A percentile compares a stretch with the other conserved stretches of the same genome.
Evolutionary conservation across 306 rosid genomes (phyloP).

Genomic region (Gastrolobium bilobum): DNA sequence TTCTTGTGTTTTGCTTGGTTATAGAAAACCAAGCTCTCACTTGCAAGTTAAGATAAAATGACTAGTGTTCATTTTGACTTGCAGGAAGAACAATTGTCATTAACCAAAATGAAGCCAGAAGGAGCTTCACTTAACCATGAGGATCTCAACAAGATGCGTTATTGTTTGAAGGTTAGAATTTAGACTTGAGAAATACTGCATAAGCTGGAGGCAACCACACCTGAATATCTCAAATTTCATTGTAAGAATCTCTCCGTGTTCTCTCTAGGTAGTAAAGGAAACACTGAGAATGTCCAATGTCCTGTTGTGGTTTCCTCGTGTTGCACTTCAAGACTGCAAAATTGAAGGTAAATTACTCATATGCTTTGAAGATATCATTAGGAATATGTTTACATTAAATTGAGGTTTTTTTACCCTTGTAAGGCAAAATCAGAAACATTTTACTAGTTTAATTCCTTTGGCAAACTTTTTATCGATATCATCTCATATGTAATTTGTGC

Average conservation of each 20-base stretch:
- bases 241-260: slow-evolving; percentile 34
- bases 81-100: slow-evolving; percentile 74
- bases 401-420: too few relatives aligned
- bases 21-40: neutral
- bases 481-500: too few relatives aligned
- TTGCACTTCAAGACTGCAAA: slow-evolving; percentile 70
- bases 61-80: slow-evolving; percentile 29
- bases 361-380: neutral
- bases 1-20: neutral
- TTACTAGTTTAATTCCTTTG: too few relatives aligned
- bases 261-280: slow-evolving; percentile 74
- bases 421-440: too few relatives aligned
- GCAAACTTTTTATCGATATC: too few relatives aligned
- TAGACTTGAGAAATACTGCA: slow-evolving; percentile 10
- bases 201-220: neutral
- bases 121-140: slow-evolving; percentile 64
- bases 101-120: slow-evolving; percentile 61
- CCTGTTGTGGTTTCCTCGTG: slow-evolving; percentile 80
- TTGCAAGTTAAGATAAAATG: slow-evolving; percentile 21
- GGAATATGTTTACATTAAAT: neutral
- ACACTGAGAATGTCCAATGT: slow-evolving; percentile 82
- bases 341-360: slow-evolving; percentile 62
- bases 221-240: slow-evolving; percentile 14
- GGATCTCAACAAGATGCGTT: slow-evolving; percentile 69
- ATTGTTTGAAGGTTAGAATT: slow-evolving; percentile 65